A percentile compares a stretch with the other conserved stretches of the same genome.
Evolutionary conservation across 352 stramenopile species (phyloP).

Genomic region (Saprolegnia diclina): DNA sequence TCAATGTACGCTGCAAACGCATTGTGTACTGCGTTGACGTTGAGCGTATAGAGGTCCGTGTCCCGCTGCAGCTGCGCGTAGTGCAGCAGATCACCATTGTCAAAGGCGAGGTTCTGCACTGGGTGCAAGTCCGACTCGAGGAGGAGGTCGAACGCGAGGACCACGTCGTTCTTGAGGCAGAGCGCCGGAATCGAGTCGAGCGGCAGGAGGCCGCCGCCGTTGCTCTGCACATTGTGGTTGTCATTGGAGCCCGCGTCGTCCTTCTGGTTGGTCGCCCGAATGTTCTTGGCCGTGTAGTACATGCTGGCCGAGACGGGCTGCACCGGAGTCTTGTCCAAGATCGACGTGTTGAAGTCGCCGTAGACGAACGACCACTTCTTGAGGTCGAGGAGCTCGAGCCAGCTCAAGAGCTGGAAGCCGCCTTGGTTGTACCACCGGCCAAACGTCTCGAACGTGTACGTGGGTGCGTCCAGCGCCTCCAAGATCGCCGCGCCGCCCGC

Average conservation of each 20-base stretch:
- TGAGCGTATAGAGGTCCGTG: constrained; percentile 63
- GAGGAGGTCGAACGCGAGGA: constrained; percentile 76
- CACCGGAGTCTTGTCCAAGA: constrained; percentile 59
- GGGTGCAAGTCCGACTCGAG: constrained; percentile 62
- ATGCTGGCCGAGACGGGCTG: constrained; percentile 65
- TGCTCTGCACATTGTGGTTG: constrained; percentile 2
- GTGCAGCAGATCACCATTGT: constrained; percentile 80
- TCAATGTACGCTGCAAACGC: constrained; percentile 73
- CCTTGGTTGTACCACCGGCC: constrained; percentile 80
- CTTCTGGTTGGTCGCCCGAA: constrained; percentile 66
- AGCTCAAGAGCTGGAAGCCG: constrained; percentile 72
- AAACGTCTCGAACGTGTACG: constrained; percentile 80
- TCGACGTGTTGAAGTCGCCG: constrained; percentile 53
- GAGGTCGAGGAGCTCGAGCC: constrained; percentile 79
- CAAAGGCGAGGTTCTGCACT: constrained; percentile 61
- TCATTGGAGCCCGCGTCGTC: constrained; percentile 30
- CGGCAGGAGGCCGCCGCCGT: constrained; percentile 26
- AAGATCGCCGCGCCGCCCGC: constrained; percentile 73
- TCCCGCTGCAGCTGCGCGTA: constrained; percentile 74
- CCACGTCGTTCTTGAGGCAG: constrained; percentile 75
- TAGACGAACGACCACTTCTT: constrained; percentile 81
- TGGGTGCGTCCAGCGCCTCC: constrained; percentile 59
- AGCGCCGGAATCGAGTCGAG: constrained; percentile 55
- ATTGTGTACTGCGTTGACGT: constrained; percentile 58
- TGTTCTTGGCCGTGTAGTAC: constrained; percentile 83